phyloP scores from a whole-genome alignment of 495 filamentous ascomycete genomes.

The Podospora didyma region DNA sequence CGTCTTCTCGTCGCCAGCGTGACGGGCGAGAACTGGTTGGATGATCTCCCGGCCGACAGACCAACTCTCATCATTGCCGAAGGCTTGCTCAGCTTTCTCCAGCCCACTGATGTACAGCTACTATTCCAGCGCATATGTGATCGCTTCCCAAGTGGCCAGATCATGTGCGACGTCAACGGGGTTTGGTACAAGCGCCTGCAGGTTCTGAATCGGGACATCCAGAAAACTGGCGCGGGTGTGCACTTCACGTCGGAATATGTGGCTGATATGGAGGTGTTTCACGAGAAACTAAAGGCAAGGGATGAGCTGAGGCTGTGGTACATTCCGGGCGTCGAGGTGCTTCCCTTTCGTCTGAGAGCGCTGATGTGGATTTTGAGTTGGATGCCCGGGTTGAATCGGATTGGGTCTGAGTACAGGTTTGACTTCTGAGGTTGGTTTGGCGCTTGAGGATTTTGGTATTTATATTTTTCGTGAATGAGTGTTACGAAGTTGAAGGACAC shows the following conservation, averaged over 20 bases:
- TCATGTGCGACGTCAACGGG: conserved; percentile 16
- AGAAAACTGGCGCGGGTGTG: neutral
- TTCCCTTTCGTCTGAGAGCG: neutral
- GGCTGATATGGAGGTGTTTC: neutral
- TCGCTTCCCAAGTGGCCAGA: conserved; percentile 6
- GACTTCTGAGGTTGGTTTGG: no score
- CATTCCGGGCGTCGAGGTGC: neutral
- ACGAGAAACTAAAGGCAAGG: conserved; percentile 1
- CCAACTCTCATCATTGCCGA: conserved; percentile 19
- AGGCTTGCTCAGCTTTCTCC: conserved; percentile 17
- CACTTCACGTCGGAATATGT: neutral
- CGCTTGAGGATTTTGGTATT: no score
- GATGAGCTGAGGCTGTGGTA: conserved; percentile 1
- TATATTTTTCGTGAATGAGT: no score
- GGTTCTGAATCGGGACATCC: neutral
- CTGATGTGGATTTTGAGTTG: conserved; percentile 2
- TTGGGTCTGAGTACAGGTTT: neutral
- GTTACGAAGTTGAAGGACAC: no score
- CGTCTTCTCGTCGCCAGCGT: conserved; percentile 8
- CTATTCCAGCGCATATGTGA: conserved; percentile 15
- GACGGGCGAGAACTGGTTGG: conserved; percentile 10
- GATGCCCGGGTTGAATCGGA: neutral
- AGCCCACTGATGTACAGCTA: conserved; percentile 2
- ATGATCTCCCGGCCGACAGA: conserved; percentile 15
- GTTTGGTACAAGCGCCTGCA: neutral